A percentile compares a stretch with the other conserved stretches of the same genome.
Evolutionary conservation across 768 basidiomycete genomes (phyloP).

Genomic region (Serpula lacrymans): DNA sequence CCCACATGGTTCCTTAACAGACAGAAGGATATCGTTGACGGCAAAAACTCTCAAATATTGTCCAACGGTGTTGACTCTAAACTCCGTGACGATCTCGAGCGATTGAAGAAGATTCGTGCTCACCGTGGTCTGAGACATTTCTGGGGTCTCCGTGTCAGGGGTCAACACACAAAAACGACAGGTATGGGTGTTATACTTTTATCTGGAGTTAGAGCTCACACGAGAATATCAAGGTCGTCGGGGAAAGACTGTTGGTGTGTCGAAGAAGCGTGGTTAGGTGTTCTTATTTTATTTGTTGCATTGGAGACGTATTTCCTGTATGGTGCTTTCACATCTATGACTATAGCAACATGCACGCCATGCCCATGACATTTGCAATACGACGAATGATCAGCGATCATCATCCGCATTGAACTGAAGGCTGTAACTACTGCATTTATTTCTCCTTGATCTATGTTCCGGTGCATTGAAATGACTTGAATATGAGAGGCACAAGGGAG

Average conservation of each 20-base stretch:
- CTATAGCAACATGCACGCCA: slow-evolving; percentile 2
- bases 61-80: slow-evolving; percentile 98
- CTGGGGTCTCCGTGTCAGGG: slow-evolving; percentile 94
- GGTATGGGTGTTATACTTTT: slow-evolving; percentile 46
- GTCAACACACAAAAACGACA: slow-evolving; percentile 99
- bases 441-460: too few relatives aligned
- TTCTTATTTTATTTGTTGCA: slow-evolving; percentile 3
- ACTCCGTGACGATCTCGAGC: slow-evolving; percentile 95
- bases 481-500: too few relatives aligned
- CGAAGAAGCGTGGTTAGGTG: slow-evolving; percentile 75
- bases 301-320: slow-evolving; percentile 5
- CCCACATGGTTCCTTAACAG: slow-evolving; percentile 99
- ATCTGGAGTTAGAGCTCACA: neutral
- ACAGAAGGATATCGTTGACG: slow-evolving; percentile 96
- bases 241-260: slow-evolving; percentile 95
- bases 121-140: slow-evolving; percentile 91
- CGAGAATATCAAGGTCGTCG: slow-evolving; percentile 76
- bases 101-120: slow-evolving; percentile 98
- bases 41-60: slow-evolving; percentile 93
- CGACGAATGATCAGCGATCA: too few relatives aligned
- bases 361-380: slow-evolving; percentile 1
- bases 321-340: slow-evolving; percentile 2
- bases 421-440: too few relatives aligned
- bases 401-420: too few relatives aligned
- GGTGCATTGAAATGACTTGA: too few relatives aligned